Conservation (phyloP, 768 basidiomycete species). For the Psilocybe cyanescens region DNA sequence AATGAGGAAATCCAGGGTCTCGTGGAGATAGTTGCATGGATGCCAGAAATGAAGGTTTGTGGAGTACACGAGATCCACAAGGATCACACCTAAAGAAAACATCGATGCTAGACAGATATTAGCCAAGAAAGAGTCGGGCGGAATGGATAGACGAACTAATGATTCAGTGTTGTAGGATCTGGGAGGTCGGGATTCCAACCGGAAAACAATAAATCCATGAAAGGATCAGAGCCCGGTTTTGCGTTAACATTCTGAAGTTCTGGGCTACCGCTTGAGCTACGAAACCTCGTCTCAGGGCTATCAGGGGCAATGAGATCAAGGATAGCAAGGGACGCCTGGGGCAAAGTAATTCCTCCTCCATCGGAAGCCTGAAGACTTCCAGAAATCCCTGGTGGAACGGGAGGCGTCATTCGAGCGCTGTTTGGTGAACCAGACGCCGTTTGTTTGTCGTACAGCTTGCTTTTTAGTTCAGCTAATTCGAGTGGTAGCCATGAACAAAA, state of each 20-base stretch:
- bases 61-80: slow-evolving; percentile 82
- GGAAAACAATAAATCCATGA: slow-evolving; percentile 69
- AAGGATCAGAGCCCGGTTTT: slow-evolving; percentile 50
- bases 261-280: slow-evolving; percentile 54
- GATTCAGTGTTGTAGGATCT: slow-evolving; percentile 70
- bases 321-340: slow-evolving; percentile 47
- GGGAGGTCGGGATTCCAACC: slow-evolving; percentile 90
- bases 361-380: slow-evolving; percentile 29
- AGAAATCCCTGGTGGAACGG: slow-evolving; percentile 20
- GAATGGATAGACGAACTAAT: slow-evolving; percentile 57
- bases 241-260: slow-evolving; percentile 41
- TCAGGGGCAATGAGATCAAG: slow-evolving; percentile 43
- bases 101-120: slow-evolving; percentile 60
- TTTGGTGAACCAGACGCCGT: slow-evolving; percentile 42
- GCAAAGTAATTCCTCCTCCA: slow-evolving; percentile 43
- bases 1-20: slow-evolving; percentile 86
- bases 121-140: slow-evolving; percentile 13
- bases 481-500: slow-evolving; percentile 11
- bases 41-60: slow-evolving; percentile 78
- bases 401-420: slow-evolving; percentile 22
- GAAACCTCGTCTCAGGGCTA: slow-evolving; percentile 40
- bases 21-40: slow-evolving; percentile 81
- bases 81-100: slow-evolving; percentile 90
- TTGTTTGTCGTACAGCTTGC: slow-evolving; percentile 57
- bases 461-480: slow-evolving; percentile 62